These are phyloP conservation scores for Saxispiralis lemnorum DNA, from an alignment of 495 filamentous ascomycete genomes.

Conservation along the genomic window DNA sequence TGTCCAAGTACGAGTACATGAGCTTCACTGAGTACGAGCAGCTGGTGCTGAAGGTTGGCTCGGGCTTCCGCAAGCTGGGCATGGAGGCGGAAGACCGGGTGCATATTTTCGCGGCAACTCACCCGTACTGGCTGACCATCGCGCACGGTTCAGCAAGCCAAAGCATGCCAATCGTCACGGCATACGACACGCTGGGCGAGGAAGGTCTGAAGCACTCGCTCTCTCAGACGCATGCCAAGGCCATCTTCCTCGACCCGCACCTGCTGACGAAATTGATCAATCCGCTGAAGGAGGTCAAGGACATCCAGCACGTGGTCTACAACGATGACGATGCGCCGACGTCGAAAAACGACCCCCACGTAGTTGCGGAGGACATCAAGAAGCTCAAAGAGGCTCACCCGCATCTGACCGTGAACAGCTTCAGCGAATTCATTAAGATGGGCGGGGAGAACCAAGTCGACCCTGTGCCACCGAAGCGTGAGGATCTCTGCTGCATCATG, in stretches of 20 bases:
- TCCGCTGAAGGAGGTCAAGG: slow-evolving; percentile 64
- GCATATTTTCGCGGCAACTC: slow-evolving; percentile 76
- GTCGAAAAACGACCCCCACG: slow-evolving; percentile 36
- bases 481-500: slow-evolving; percentile 97
- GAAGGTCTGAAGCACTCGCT: slow-evolving; percentile 85
- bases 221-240: slow-evolving; percentile 65
- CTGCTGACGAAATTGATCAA: slow-evolving; percentile 65
- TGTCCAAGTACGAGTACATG: slow-evolving; percentile 70
- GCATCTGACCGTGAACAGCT: slow-evolving; percentile 57
- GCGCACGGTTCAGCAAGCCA: slow-evolving; percentile 48
- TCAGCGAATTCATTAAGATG: slow-evolving; percentile 66
- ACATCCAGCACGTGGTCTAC: slow-evolving; percentile 73
- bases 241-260: slow-evolving; percentile 78
- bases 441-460: slow-evolving; percentile 73
- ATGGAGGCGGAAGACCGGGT: slow-evolving; percentile 54
- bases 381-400: slow-evolving; percentile 53
- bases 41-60: slow-evolving; percentile 52
- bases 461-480: slow-evolving; percentile 57
- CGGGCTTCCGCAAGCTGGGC: slow-evolving; percentile 58
- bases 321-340: slow-evolving; percentile 51
- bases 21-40: slow-evolving; percentile 80
- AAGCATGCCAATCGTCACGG: slow-evolving; percentile 85
- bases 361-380: slow-evolving; percentile 47
- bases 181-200: slow-evolving; percentile 92
- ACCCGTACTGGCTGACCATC: slow-evolving; percentile 24